phyloP scores from a whole-genome alignment of 2,329 filamentous ascomycete genomes.

The Dactylellina haptotyla region DNA sequence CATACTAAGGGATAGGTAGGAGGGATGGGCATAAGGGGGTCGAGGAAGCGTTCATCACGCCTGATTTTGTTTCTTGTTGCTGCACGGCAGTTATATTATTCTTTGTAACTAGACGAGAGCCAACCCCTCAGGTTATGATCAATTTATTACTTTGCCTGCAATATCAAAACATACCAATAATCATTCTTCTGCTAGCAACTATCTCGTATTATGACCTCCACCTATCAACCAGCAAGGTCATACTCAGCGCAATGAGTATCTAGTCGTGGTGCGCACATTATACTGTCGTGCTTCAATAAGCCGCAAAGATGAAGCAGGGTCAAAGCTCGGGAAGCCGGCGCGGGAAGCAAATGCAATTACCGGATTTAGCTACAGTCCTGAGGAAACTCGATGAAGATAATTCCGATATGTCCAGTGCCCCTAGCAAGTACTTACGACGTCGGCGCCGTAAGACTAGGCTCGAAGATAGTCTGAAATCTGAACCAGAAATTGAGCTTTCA shows the following conservation, averaged over 20 bases:
- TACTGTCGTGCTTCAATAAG: neutral
- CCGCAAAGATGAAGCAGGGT: slow-evolving; percentile 16
- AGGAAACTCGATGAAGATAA: neutral
- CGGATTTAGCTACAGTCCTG: neutral
- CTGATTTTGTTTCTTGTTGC: neutral
- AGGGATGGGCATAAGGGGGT: neutral
- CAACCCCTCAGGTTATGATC: neutral
- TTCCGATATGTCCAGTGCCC: slow-evolving; percentile 3
- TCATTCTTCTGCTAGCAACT: too few relatives aligned
- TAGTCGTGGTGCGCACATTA: too few relatives aligned
- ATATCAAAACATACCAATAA: neutral
- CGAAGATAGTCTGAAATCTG: neutral
- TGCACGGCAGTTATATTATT: neutral
- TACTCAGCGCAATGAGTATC: too few relatives aligned
- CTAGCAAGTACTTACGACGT: neutral
- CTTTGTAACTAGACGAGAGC: neutral
- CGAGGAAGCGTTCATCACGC: slow-evolving; percentile 41
- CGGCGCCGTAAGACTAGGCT: neutral
- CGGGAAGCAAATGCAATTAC: neutral
- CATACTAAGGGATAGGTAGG: neutral
- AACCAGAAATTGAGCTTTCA: neutral
- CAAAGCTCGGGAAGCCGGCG: slow-evolving; percentile 10
- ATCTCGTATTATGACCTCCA: neutral
- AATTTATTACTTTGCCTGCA: neutral
- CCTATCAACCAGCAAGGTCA: neutral